Conservation (phyloP, 768 basidiomycete genomes). For the Collybia sp. region DNA sequence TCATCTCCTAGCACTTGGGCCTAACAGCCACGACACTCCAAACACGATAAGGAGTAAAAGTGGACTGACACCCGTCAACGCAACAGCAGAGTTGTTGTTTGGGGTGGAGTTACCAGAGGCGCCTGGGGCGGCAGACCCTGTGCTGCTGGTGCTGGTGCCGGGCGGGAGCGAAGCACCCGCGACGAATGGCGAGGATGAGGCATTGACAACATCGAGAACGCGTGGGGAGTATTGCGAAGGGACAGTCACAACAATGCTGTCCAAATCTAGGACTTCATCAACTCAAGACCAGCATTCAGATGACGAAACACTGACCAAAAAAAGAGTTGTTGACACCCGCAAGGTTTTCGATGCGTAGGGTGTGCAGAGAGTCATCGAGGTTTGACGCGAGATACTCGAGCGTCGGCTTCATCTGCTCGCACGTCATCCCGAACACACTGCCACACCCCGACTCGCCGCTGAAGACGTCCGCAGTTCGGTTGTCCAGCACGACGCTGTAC, state of each 20-base stretch:
- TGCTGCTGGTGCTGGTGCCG: too few relatives aligned
- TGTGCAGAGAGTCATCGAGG: slow-evolving; percentile 31
- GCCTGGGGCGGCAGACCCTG: too few relatives aligned
- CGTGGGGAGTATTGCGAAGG: slow-evolving; percentile 36
- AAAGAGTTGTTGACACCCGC: slow-evolving; percentile 39
- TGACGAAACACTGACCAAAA: slow-evolving; percentile 27
- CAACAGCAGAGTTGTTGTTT: too few relatives aligned
- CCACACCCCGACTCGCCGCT: slow-evolving; percentile 43
- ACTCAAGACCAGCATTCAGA: background rate
- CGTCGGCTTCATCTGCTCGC: slow-evolving; percentile 40
- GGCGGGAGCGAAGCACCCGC: too few relatives aligned
- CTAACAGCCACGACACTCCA: too few relatives aligned
- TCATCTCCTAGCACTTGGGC: too few relatives aligned
- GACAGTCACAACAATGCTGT: slow-evolving; percentile 37
- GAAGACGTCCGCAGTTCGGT: slow-evolving; percentile 22
- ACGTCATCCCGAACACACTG: slow-evolving; percentile 37
- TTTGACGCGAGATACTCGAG: slow-evolving; percentile 39
- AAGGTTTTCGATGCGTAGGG: slow-evolving; percentile 31
- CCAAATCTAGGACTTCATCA: slow-evolving; percentile 26
- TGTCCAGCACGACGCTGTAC: slow-evolving; percentile 36
- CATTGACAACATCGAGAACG: too few relatives aligned
- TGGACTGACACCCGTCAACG: too few relatives aligned
- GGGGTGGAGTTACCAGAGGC: too few relatives aligned
- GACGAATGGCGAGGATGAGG: too few relatives aligned
- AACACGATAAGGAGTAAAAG: too few relatives aligned